These are phyloP conservation scores for Chlorella sp. DNA, from an alignment of 139 green algal species.

Conservation along the genomic window DNA sequence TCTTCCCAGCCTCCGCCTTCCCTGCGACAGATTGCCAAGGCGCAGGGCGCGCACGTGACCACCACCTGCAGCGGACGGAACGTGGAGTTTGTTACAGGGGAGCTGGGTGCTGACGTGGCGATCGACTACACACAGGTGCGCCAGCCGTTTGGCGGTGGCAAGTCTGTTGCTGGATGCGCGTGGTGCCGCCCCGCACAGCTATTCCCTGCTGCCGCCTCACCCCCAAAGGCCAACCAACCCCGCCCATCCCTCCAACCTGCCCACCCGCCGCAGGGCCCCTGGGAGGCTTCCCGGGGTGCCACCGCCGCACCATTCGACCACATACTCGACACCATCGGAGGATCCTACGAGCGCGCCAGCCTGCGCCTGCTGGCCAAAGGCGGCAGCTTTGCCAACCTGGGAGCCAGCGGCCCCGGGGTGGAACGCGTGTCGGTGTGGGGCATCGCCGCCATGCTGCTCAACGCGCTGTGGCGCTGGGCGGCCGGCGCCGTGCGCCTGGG, in stretches of 20 bases:
- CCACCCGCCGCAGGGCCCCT: conserved; percentile 13
- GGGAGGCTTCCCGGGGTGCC: not conserved
- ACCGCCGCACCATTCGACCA: not conserved
- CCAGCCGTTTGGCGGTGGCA: no score
- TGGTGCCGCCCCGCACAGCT: not conserved
- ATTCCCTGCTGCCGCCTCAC: no score
- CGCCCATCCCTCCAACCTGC: no score
- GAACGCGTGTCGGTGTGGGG: not conserved
- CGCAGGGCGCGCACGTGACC: conserved; percentile 54
- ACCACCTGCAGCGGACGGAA: conserved; percentile 62
- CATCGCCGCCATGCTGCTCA: not conserved
- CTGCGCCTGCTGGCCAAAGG: conserved; percentile 13
- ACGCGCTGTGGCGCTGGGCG: not conserved
- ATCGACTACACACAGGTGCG: conserved; percentile 65
- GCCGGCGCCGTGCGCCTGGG: conserved; percentile 25
- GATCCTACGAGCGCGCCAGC: conserved; percentile 24
- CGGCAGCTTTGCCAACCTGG: conserved; percentile 9
- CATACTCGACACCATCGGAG: conserved; percentile 28
- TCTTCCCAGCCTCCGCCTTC: not conserved
- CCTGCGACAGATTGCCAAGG: conserved; percentile 42
- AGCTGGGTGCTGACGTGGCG: conserved; percentile 59
- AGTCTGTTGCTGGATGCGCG: no score
- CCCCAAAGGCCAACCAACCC: no score
- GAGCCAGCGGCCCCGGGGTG: not conserved
- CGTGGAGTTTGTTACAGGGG: conserved; percentile 46